phyloP scores from a whole-genome alignment of 1,284 basidiomycete species.

The Austroboletus niveus region DNA sequence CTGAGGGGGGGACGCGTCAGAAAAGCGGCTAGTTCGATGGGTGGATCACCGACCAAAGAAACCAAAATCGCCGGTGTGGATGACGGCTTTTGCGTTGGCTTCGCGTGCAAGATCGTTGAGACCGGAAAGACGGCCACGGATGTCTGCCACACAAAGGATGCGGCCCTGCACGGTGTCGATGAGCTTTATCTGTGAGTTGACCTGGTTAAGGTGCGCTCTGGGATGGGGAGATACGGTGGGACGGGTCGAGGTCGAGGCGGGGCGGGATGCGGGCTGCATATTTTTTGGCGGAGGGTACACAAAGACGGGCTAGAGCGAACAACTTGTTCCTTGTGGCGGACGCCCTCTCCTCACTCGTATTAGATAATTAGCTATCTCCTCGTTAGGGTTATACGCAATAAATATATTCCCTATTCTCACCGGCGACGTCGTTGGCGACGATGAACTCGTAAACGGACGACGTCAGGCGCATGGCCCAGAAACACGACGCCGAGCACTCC shows the following conservation, averaged over 20 bases:
- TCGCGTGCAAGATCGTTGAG: conserved; percentile 92
- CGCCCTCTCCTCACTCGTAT: conserved; percentile 8
- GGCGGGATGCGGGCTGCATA: conserved; percentile 49
- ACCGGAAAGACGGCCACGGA: conserved; percentile 82
- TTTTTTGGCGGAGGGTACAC: conserved; percentile 22
- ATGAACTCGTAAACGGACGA: conserved; percentile 28
- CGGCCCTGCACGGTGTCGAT: conserved; percentile 79
- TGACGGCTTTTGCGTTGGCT: conserved; percentile 87
- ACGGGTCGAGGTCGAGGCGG: conserved; percentile 57
- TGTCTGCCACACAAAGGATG: conserved; percentile 95
- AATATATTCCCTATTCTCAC: conserved; percentile 11
- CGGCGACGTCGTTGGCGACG: conserved; percentile 20
- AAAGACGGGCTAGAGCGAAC: conserved; percentile 14
- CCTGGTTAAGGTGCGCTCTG: conserved; percentile 43
- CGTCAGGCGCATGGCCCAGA: conserved; percentile 27
- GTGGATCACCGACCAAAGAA: conserved; percentile 73
- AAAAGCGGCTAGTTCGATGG: conserved; percentile 1
- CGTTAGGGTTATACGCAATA: conserved; percentile 5
- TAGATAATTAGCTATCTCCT: conserved; percentile 29
- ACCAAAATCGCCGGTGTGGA: conserved; percentile 99
- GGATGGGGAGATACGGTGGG: conserved; percentile 55
- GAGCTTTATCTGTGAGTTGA: conserved; percentile 76
- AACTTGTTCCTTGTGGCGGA: conserved; percentile 1
- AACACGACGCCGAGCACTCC: conserved; percentile 22
- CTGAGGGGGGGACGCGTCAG: conserved; percentile 39